Evolutionary conservation across 1,284 basidiomycete species (phyloP).

Genomic region (Coniferiporia weirii): DNA sequence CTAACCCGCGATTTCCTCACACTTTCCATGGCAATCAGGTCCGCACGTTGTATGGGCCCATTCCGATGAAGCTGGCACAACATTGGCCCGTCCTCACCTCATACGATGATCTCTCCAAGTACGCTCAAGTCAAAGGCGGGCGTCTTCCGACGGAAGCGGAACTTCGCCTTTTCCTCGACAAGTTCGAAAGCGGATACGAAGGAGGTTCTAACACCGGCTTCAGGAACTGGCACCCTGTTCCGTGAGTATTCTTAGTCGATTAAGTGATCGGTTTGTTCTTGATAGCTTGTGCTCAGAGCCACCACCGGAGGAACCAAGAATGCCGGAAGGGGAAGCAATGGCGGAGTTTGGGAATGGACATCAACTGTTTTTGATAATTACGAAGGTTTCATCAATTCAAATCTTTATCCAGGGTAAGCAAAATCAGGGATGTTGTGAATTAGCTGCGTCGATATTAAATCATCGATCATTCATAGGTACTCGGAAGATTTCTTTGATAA

Average conservation of each 20-base stretch:
- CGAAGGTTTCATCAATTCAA: constrained; percentile 73
- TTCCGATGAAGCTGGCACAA: constrained; percentile 69
- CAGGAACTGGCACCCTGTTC: constrained; percentile 90
- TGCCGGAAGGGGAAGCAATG: constrained; percentile 69
- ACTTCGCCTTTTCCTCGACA: constrained; percentile 74
- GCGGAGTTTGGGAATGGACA: constrained; percentile 99
- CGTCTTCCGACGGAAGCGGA: constrained; percentile 90
- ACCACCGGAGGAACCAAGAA: constrained; percentile 49
- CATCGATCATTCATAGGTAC: constrained; percentile 42
- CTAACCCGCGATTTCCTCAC: neutral
- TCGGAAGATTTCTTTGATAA: constrained; percentile 87
- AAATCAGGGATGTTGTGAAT: neutral
- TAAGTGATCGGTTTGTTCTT: neutral
- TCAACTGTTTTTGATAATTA: constrained; percentile 68
- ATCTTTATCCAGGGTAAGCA: constrained; percentile 75
- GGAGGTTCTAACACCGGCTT: constrained; percentile 83
- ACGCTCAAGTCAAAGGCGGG: constrained; percentile 81
- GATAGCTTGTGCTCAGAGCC: constrained; percentile 36
- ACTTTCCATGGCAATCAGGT: constrained; percentile 38
- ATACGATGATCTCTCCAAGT: constrained; percentile 75
- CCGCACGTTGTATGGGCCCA: constrained; percentile 83
- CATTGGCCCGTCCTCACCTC: constrained; percentile 87
- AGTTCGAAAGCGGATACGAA: constrained; percentile 60
- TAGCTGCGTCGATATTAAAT: neutral
- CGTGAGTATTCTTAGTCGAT: constrained; percentile 45